These are phyloP conservation scores for Neocatenulostroma microsporum DNA, from an alignment of 2,329 filamentous ascomycete species.

Conservation along the genomic window DNA sequence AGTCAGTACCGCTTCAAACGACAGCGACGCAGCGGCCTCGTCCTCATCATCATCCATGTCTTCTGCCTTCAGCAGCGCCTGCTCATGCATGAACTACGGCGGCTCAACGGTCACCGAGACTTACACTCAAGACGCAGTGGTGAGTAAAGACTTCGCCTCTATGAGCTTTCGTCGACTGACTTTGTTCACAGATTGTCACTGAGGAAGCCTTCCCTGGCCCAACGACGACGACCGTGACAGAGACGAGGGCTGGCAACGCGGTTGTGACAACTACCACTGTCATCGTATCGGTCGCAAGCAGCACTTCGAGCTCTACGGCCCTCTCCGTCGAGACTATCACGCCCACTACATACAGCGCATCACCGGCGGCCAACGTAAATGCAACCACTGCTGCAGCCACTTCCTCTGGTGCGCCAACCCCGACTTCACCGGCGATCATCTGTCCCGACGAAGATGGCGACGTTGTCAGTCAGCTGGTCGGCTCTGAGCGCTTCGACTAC, in stretches of 20 bases:
- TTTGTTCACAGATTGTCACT: constrained; percentile 11
- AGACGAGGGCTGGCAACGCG: constrained; percentile 8
- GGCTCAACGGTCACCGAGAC: constrained; percentile 22
- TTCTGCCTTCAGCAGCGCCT: constrained; percentile 27
- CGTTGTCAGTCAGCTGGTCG: constrained; percentile 27
- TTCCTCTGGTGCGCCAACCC: constrained; percentile 10
- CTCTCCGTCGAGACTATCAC: too few species aligned
- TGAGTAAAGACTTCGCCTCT: constrained; percentile 7
- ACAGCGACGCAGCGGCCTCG: constrained; percentile 10
- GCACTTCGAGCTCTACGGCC: background rate
- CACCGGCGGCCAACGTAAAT: constrained; percentile 4
- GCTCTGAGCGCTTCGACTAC: constrained; percentile 27
- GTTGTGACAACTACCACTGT: constrained; percentile 4
- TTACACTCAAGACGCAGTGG: constrained; percentile 18
- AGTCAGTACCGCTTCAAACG: constrained; percentile 6
- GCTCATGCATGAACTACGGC: constrained; percentile 22
- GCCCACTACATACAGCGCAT: constrained; percentile 1
- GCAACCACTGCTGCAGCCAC: constrained; percentile 1
- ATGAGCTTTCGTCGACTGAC: constrained; percentile 7
- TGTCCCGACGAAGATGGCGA: constrained; percentile 28
- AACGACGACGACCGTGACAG: constrained; percentile 15
- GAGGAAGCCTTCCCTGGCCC: constrained; percentile 14
- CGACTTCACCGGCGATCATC: constrained; percentile 23
- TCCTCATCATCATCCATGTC: too few species aligned
- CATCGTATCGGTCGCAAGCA: background rate